phyloP scores from a whole-genome alignment of 2,329 filamentous ascomycete genomes.

The Truncatella angustata region DNA sequence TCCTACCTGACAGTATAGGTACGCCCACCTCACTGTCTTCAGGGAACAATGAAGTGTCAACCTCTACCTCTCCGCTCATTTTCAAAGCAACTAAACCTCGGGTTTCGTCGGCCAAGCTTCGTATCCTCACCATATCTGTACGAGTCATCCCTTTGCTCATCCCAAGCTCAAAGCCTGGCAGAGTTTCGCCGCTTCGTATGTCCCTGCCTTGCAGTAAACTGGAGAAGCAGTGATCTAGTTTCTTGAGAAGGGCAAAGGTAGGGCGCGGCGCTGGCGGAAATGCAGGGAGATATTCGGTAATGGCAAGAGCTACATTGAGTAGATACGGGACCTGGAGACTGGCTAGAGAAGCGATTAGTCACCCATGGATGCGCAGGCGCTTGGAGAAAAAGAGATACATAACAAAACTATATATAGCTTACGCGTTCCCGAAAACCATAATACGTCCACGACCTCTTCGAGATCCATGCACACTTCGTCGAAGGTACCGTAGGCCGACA shows the following conservation, averaged over 20 bases:
- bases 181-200: constrained; percentile 57
- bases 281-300: constrained; percentile 68
- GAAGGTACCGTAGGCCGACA: constrained; percentile 58
- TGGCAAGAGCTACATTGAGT: constrained; percentile 71
- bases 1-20: background rate
- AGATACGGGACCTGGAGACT: constrained; percentile 81
- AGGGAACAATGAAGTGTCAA: constrained; percentile 32
- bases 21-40: constrained; percentile 6
- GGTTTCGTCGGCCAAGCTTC: constrained; percentile 76
- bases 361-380: background rate
- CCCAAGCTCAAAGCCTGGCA: constrained; percentile 69
- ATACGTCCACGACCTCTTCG: constrained; percentile 70
- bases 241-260: constrained; percentile 70
- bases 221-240: constrained; percentile 81
- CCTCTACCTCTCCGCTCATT: constrained; percentile 53
- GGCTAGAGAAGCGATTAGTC: constrained; percentile 43
- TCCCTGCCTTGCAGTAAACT: constrained; percentile 70
- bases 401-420: constrained; percentile 34
- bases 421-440: constrained; percentile 90
- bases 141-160: constrained; percentile 64
- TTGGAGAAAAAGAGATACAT: background rate
- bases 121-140: constrained; percentile 85
- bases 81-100: constrained; percentile 69
- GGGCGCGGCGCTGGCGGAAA: constrained; percentile 68
- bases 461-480: constrained; percentile 71